phyloP scores from a whole-genome alignment of 2,329 filamentous ascomycete genomes.

The Graphilbum sp. region DNA sequence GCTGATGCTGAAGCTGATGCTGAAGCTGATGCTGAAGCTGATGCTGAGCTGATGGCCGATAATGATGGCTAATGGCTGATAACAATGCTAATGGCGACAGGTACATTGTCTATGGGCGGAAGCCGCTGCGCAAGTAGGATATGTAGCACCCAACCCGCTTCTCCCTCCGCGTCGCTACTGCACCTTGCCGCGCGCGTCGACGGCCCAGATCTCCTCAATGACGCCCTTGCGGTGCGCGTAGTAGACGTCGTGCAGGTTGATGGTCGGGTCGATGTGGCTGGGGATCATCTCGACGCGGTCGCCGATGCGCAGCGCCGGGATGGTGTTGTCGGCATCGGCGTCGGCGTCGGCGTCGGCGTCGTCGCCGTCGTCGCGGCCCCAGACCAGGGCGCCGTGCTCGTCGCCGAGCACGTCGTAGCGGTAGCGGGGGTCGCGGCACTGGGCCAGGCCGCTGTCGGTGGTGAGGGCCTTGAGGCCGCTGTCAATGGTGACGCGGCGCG shows the following conservation, averaged over 20 bases:
- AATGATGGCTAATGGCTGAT: too few relatives aligned
- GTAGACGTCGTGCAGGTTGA: constrained; percentile 34
- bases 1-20: too few relatives aligned
- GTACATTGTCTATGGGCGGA: too few relatives aligned
- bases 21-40: too few relatives aligned
- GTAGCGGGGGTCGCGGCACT: constrained; percentile 27
- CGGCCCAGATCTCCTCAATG: constrained; percentile 33
- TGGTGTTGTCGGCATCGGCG: neutral
- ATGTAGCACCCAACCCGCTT: too few relatives aligned
- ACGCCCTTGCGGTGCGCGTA: constrained; percentile 29
- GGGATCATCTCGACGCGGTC: constrained; percentile 35
- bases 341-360: constrained; percentile 13
- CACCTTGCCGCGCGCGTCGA: constrained; percentile 33
- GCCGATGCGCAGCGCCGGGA: constrained; percentile 21
- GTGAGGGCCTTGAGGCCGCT: constrained; percentile 32
- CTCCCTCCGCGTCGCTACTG: too few relatives aligned
- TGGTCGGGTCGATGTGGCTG: constrained; percentile 36
- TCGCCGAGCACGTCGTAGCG: constrained; percentile 28
- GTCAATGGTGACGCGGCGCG: constrained; percentile 28
- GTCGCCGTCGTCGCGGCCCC: constrained; percentile 22
- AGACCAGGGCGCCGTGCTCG: constrained; percentile 29
- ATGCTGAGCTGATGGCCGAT: too few relatives aligned
- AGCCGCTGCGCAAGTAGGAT: too few relatives aligned
- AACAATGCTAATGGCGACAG: too few relatives aligned
- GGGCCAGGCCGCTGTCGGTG: constrained; percentile 32